Percentiles rank a stretch among this genome's conserved stretches.
These are phyloP conservation scores for Fomitopsis palustris DNA, from an alignment of 1,284 basidiomycete species.

Conservation along the genomic window DNA sequence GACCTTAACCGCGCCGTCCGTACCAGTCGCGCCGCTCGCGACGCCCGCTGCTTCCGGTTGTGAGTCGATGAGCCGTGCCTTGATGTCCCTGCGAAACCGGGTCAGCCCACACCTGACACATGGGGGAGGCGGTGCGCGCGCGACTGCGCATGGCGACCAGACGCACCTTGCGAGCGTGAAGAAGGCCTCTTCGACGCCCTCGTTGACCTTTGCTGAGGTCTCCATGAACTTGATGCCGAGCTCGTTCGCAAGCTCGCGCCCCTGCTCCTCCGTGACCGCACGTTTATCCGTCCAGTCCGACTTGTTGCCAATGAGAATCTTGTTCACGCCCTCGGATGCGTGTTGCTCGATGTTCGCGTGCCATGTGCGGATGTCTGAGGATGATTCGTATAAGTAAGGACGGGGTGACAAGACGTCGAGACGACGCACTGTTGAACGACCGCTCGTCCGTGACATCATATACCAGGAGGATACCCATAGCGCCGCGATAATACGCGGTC, in stretches of 20 bases:
- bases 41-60: slow-evolving; percentile 67
- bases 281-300: slow-evolving; percentile 99
- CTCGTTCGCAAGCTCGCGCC: slow-evolving; percentile 79
- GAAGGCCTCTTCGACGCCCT: slow-evolving; percentile 99
- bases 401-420: background rate
- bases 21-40: slow-evolving; percentile 35
- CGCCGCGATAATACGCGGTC: slow-evolving; percentile 99
- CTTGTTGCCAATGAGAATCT: slow-evolving; percentile 99
- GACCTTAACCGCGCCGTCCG: slow-evolving; percentile 62
- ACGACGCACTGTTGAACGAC: slow-evolving; percentile 89
- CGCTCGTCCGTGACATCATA: slow-evolving; percentile 99
- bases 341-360: slow-evolving; percentile 98
- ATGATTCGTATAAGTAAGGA: background rate
- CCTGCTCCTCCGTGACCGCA: slow-evolving; percentile 85
- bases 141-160: background rate
- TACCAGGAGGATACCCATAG: slow-evolving; percentile 98
- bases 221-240: slow-evolving; percentile 96
- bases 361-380: slow-evolving; percentile 97
- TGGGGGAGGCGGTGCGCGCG: background rate
- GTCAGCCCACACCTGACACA: background rate
- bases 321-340: slow-evolving; percentile 98
- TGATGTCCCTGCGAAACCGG: slow-evolving; percentile 75
- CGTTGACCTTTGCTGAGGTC: slow-evolving; percentile 96
- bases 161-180: slow-evolving; percentile 91
- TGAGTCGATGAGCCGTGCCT: slow-evolving; percentile 94